Evolutionary conservation across 805 yeast genomes (phyloP), one percentile per base, ranked within the genome.

Genomic region (Kodamaea kakaduensis): DNA sequence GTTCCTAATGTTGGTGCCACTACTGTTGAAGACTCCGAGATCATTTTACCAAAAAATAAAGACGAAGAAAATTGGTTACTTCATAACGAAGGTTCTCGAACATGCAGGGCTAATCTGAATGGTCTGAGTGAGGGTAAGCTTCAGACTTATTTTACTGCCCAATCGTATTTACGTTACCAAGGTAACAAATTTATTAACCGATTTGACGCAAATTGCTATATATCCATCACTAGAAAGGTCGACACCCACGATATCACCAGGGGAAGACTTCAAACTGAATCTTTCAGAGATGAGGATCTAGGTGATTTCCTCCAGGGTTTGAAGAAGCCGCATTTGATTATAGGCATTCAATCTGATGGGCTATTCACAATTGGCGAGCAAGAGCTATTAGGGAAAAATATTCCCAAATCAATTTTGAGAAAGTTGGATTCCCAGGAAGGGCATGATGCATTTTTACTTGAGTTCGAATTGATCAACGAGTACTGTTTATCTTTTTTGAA

Each of bases 201-300:
- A 49, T 93, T 90, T 51, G 98, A 93, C 59, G 96, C 98, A 17
- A 93, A 93, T 56, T 93, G 97, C 62, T 93, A 93, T 60, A 88
- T 93, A 36, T 78, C 97, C 17, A 86, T 93, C 38, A 84, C 97
- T 0, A 73, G 97, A 51, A 93, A 93, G 58, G 64, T 93, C 21
- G 98, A 93, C 51, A 88, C 98, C 0, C 97, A 93, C 56, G 98
- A 93, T 56, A 77, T 93, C 32, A 78, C 95, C 0, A 72, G 98
- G 40, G 93, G 81, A 37, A 71, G 90, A 39, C 61, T 68, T 3
- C 65, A 64, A 25, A 50, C 57, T 15, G 54, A 66, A 1, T 69
- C 67, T n/a, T 64, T 62, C 6, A 21, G 40, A 9, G 50, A 40
- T 6, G 55, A 54, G 29, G 52, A 52, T 3, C 54, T 67, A 17